These are phyloP conservation scores for Trichoderma oligosporum DNA, from an alignment of 2,329 filamentous ascomycete genomes.

Conservation along the genomic window DNA sequence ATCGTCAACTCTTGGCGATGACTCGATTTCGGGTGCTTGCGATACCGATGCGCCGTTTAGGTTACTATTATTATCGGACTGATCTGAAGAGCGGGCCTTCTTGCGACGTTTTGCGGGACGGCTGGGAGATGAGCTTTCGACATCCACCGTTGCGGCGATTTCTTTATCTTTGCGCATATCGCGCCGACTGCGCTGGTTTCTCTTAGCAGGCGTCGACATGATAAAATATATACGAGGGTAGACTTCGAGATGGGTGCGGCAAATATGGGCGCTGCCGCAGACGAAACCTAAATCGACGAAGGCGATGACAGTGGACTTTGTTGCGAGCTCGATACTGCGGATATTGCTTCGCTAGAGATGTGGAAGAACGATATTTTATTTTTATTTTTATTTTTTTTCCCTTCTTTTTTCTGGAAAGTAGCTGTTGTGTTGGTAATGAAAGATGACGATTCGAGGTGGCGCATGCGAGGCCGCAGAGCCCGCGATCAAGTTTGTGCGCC, in stretches of 20 bases:
- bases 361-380: conserved; percentile 4
- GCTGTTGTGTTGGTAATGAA: not conserved
- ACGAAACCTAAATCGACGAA: not conserved
- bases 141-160: conserved; percentile 33
- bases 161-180: conserved; percentile 38
- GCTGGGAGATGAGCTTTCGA: conserved; percentile 55
- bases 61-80: conserved; percentile 18
- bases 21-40: conserved; percentile 39
- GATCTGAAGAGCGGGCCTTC: conserved; percentile 39
- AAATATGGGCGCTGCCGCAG: not conserved
- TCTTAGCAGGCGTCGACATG: conserved; percentile 40
- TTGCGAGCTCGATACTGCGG: conserved; percentile 11
- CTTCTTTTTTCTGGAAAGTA: not conserved
- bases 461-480: conserved; percentile 13
- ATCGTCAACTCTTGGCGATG: conserved; percentile 45
- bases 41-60: conserved; percentile 21
- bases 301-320: not conserved
- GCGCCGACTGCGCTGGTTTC: conserved; percentile 37
- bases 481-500: conserved; percentile 16
- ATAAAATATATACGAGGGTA: not conserved
- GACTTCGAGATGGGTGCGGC: not conserved
- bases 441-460: not conserved
- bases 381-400: not conserved
- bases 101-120: conserved; percentile 63
- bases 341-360: not conserved